Base-by-base conservation (phyloP, 2,329 filamentous ascomycete species). In the Diplodia mutila region DNA sequence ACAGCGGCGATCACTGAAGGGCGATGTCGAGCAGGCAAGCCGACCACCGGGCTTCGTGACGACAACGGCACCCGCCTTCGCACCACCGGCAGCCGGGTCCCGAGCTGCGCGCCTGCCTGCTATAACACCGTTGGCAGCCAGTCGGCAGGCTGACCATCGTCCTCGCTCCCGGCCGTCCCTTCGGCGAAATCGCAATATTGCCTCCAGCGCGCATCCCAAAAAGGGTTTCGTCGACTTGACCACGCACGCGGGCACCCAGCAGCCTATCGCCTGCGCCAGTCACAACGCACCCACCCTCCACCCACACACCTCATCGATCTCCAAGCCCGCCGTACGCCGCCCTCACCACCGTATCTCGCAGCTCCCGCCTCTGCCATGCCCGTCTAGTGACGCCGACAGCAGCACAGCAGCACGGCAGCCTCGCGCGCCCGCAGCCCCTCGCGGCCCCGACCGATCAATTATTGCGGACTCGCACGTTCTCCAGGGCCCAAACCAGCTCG, bases 171-270 rank as follows among this genome's bases (percentile, higher is more conserved):
- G 29, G 59, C 46, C 39, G 57, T 61, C 46, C 29, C 59, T 51
- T 63, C 42, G 59, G 59, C 59, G 59, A 63, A 63, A 63, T 63
- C 59, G 59, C 49, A 63, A 63, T 63, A 63, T 63, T 63, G 42
- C 29, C 59, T 63, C 59, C 42, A 61, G 55, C 55, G 39, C 55
- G 55, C 59, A 48, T 51, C 46, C 53, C 46, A 37, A 63, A 51
- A 61, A 63, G 49, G 59, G 59, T 46, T 61, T 63, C 59, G 59
- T 32, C 59, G 59, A 63, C 42, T 51, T 14, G 59, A 63, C 59
- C 27, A 51, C 59, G 59, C 59, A 49, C 39, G 57, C 57, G 57
- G 57, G 57, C 57, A 49, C 57, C 29, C 27, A 32, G 55, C 57
- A 61, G 59, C 59, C 59, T 63, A 63, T 63, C 59, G 46, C 23